phyloP scores from a whole-genome alignment of 495 filamentous ascomycete genomes.

The Penicillium waksmanii region DNA sequence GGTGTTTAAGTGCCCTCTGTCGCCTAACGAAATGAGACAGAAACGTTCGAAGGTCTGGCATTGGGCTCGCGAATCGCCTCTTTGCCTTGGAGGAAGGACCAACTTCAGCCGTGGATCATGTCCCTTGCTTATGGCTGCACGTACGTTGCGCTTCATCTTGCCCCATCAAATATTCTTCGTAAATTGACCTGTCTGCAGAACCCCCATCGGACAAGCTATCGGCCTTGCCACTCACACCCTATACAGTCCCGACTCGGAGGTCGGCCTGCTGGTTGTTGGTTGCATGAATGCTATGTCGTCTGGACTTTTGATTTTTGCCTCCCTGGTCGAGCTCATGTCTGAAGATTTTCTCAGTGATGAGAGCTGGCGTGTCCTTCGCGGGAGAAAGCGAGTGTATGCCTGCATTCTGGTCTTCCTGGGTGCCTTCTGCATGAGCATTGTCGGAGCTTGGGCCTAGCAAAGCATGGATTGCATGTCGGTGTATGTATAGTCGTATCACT shows the following conservation, averaged over 20 bases:
- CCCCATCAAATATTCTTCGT: background rate
- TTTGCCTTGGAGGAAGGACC: conserved; percentile 38
- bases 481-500: conserved; percentile 60
- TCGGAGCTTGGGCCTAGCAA: conserved; percentile 73
- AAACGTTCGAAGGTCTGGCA: conserved; percentile 68
- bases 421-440: conserved; percentile 76
- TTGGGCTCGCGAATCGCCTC: conserved; percentile 65
- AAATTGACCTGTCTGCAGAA: conserved; percentile 49
- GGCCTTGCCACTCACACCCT: conserved; percentile 63
- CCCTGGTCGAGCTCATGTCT: conserved; percentile 63
- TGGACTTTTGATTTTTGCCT: conserved; percentile 63
- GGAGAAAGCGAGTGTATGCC: conserved; percentile 66
- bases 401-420: conserved; percentile 72
- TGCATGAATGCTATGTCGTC: conserved; percentile 71
- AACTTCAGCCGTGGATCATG: conserved; percentile 72
- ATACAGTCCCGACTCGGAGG: conserved; percentile 67
- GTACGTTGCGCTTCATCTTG: conserved; percentile 17
- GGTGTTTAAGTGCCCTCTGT: background rate
- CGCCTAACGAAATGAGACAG: conserved; percentile 12
- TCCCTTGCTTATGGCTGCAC: conserved; percentile 73
- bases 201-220: conserved; percentile 81
- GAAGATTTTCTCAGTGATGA: conserved; percentile 68
- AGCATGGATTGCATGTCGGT: background rate
- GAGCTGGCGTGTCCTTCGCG: conserved; percentile 60
- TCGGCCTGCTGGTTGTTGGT: conserved; percentile 68